phyloP scores from a whole-genome alignment of 352 stramenopile species.

The Phytophthora podocarpi region DNA sequence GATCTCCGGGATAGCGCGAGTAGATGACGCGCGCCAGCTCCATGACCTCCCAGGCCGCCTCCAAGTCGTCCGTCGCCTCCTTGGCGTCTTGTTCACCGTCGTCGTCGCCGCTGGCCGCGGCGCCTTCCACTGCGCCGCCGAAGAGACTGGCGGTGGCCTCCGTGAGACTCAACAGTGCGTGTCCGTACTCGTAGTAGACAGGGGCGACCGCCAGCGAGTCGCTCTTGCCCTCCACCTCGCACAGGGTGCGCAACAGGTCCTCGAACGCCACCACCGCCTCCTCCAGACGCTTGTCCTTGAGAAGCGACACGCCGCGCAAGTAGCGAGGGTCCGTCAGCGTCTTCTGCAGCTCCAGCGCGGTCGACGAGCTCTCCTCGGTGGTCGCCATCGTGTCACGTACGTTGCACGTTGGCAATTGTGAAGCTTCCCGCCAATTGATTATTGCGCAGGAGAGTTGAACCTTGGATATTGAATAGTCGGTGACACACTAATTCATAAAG shows the following conservation, averaged over 20 bases:
- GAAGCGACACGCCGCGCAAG: slow-evolving; percentile 63
- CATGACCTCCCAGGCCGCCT: slow-evolving; percentile 89
- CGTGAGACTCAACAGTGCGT: slow-evolving; percentile 74
- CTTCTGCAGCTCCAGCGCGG: slow-evolving; percentile 44
- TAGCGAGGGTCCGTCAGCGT: slow-evolving; percentile 79
- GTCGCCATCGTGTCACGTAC: too few species aligned
- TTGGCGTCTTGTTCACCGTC: slow-evolving; percentile 66
- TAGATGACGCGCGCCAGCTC: slow-evolving; percentile 86
- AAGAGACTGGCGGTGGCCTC: slow-evolving; percentile 73
- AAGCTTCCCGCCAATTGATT: slow-evolving; percentile 10
- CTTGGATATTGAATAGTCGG: neutral
- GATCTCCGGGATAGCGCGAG: slow-evolving; percentile 67
- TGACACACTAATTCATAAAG: neutral
- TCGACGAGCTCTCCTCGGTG: slow-evolving; percentile 1
- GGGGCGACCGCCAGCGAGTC: slow-evolving; percentile 70
- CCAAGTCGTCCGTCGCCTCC: slow-evolving; percentile 70
- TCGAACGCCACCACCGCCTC: slow-evolving; percentile 78
- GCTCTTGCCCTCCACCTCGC: slow-evolving; percentile 70
- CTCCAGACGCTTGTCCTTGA: slow-evolving; percentile 84
- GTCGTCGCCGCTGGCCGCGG: slow-evolving; percentile 7
- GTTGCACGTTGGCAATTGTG: too few species aligned
- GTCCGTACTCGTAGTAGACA: slow-evolving; percentile 87
- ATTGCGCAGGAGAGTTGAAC: slow-evolving; percentile 5
- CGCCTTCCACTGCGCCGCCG: slow-evolving; percentile 42
- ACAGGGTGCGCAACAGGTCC: slow-evolving; percentile 83